Percentiles rank a stretch among this genome's conserved stretches.
Conservation (phyloP, 75 land plant species). For the Ceratopteris richardii region DNA sequence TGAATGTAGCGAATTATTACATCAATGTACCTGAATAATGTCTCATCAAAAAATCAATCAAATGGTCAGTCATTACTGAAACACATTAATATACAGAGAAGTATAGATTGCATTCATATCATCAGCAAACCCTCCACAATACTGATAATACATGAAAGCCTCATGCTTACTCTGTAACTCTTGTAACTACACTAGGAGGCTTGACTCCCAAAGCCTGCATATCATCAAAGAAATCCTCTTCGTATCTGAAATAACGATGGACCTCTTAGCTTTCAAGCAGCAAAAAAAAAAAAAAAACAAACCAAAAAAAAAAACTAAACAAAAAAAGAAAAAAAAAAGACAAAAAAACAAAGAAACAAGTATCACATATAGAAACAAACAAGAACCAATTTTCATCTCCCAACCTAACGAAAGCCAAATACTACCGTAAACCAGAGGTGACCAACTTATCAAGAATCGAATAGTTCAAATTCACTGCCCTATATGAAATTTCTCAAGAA, state of each 20-base stretch:
- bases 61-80: no score
- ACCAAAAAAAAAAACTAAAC: neutral
- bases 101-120: no score
- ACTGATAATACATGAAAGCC: no score
- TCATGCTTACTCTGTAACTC: conserved; percentile 38
- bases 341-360: no score
- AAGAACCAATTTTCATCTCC: no score
- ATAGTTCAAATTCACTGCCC: neutral
- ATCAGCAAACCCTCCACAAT: no score
- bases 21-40: conserved; percentile 26
- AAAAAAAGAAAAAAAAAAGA: no score
- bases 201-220: conserved; percentile 32
- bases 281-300: neutral
- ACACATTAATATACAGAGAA: no score
- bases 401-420: no score
- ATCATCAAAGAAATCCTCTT: conserved; percentile 36
- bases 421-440: no score
- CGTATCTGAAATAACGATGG: conserved; percentile 23
- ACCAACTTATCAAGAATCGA: no score
- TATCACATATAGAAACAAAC: no score
- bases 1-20: conserved; percentile 32
- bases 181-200: conserved; percentile 22
- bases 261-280: neutral
- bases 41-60: neutral
- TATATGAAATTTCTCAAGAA: neutral